A percentile compares a stretch with the other conserved stretches of the same genome.
Evolutionary conservation across 129 eudicot genomes (phyloP).

Genomic region (Oenanthe sinensis): DNA sequence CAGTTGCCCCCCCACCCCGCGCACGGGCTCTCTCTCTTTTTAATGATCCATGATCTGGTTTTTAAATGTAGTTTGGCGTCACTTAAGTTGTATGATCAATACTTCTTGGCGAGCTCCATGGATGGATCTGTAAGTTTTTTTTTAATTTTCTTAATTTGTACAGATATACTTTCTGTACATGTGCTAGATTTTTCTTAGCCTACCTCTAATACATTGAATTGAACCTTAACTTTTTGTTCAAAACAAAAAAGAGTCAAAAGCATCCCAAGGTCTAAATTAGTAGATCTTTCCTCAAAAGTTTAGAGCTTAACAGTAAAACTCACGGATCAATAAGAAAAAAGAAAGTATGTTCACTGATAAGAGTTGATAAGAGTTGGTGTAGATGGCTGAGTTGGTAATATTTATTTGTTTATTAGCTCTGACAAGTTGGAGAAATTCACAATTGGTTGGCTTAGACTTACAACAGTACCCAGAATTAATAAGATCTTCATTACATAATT

Average conservation of each 20-base stretch:
- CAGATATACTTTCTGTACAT: not conserved
- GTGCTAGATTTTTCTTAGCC: not conserved
- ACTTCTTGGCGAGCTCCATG: conserved; percentile 93
- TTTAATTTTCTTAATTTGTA: not conserved
- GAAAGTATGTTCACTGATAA: not conserved
- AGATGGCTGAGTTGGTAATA: not conserved
- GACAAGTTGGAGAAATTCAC: not conserved
- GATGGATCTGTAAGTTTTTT: conserved; percentile 78
- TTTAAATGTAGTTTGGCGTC: conserved; percentile 58
- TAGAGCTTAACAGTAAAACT: not conserved
- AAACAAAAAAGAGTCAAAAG: not conserved
- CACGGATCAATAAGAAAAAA: not conserved
- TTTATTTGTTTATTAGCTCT: not conserved
- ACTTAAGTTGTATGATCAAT: conserved; percentile 62
- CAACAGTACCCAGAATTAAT: not conserved
- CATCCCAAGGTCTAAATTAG: too few relatives aligned
- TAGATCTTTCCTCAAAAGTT: not conserved
- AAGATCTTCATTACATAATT: not conserved
- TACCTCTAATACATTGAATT: not conserved
- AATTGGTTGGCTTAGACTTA: not conserved
- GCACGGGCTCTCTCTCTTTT: not conserved
- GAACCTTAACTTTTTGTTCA: not conserved
- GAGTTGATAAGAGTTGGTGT: not conserved
- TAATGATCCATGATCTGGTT: conserved; percentile 13
- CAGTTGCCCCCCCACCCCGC: not conserved